These are phyloP conservation scores for Erodium trifolium DNA, from an alignment of 441 rosid genomes.

Conservation along the genomic window DNA sequence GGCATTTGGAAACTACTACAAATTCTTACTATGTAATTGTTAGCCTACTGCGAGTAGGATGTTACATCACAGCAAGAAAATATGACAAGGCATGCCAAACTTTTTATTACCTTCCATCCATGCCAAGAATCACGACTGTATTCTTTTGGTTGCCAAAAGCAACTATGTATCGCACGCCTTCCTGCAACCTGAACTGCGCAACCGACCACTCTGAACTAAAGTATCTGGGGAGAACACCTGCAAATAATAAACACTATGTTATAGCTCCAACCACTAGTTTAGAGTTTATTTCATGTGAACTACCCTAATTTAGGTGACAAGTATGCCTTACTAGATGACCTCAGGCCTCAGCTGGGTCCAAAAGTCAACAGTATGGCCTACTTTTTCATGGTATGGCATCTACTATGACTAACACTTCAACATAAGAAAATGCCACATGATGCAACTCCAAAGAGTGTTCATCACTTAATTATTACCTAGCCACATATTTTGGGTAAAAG, in stretches of 20 bases:
- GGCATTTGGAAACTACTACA: not conserved
- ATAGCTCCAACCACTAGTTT: not conserved
- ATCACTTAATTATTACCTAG: not conserved
- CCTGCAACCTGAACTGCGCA: slow-evolving; percentile 80
- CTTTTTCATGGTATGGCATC: not conserved
- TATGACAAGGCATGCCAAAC: not conserved
- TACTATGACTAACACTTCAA: not conserved
- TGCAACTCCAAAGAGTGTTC: not conserved
- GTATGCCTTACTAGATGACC: not conserved
- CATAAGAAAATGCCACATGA: not conserved
- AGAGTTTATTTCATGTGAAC: not conserved
- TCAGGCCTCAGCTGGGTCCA: not conserved
- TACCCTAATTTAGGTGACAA: not conserved
- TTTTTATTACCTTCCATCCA: slow-evolving; percentile 70
- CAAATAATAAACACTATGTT: slow-evolving; percentile 12
- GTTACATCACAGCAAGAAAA: slow-evolving; percentile 9
- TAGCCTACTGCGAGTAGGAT: not conserved
- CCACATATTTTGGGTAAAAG: not conserved
- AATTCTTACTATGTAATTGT: not conserved
- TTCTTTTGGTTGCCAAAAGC: slow-evolving; percentile 72
- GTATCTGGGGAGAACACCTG: slow-evolving; percentile 84
- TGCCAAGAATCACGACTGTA: slow-evolving; percentile 57
- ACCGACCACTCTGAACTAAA: slow-evolving; percentile 97
- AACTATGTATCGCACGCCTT: slow-evolving; percentile 56
- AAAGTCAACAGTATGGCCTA: not conserved